phyloP scores from a whole-genome alignment of 306 rosid genomes.

The Astragalus membranaceus region DNA sequence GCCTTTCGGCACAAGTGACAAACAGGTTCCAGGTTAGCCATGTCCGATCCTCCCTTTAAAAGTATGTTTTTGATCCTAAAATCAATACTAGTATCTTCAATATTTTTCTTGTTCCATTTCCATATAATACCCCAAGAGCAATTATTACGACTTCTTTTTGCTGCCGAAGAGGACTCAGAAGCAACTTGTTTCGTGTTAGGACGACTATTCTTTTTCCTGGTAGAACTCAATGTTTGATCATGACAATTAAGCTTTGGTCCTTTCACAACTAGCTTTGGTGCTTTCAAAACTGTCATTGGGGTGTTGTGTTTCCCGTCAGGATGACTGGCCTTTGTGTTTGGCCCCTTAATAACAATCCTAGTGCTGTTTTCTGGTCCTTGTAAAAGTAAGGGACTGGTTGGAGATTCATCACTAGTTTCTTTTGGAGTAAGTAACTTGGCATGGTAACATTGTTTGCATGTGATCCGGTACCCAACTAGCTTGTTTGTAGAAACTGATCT shows the following conservation, averaged over 20 bases:
- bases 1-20: conserved; percentile 72
- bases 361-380: conserved; percentile 47
- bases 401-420: conserved; percentile 59
- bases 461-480: conserved; percentile 39
- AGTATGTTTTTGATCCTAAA: conserved; percentile 70
- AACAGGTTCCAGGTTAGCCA: conserved; percentile 36
- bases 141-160: conserved; percentile 38
- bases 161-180: conserved; percentile 35
- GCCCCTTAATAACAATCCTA: conserved; percentile 35
- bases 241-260: conserved; percentile 34
- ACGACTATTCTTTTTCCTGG: conserved; percentile 31
- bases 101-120: conserved; percentile 81
- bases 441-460: conserved; percentile 71
- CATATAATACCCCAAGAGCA: conserved; percentile 88
- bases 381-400: conserved; percentile 67
- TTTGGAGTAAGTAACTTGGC: conserved; percentile 40
- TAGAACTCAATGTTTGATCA: conserved; percentile 31
- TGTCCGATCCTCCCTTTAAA: conserved; percentile 46
- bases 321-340: conserved; percentile 30
- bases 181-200: conserved; percentile 35
- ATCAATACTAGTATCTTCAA: conserved; percentile 35
- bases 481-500: conserved; percentile 39
- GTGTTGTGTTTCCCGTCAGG: conserved; percentile 39
- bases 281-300: conserved; percentile 38
- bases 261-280: conserved; percentile 33